Evolutionary conservation across 176 grass and related monocot species (phyloP).

Genomic region (Oryza longistaminata): DNA sequence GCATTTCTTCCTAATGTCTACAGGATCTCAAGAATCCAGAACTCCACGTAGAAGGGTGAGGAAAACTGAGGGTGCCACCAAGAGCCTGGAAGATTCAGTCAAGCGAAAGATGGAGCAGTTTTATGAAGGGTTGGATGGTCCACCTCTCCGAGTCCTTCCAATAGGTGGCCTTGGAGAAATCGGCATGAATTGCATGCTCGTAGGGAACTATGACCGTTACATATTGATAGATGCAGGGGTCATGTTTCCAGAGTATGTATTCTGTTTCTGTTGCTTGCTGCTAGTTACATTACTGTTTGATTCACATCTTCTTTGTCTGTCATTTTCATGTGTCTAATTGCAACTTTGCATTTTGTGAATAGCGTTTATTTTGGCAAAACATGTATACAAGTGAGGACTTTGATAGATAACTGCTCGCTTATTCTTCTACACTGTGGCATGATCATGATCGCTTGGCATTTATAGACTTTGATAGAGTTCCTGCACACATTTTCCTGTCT

Average conservation of each 20-base stretch:
- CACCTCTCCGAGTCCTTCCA: constrained; percentile 89
- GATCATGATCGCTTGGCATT: neutral
- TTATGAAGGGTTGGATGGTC: constrained; percentile 86
- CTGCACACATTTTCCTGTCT: neutral
- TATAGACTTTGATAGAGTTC: neutral
- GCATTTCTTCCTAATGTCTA: neutral
- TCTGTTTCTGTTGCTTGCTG: neutral
- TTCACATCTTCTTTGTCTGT: neutral
- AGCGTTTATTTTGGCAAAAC: constrained; percentile 3
- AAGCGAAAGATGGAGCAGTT: constrained; percentile 98
- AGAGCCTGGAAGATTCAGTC: constrained; percentile 95
- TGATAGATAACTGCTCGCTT: neutral
- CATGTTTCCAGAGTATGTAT: constrained; percentile 97
- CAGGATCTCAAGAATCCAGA: constrained; percentile 54
- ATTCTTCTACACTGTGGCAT: constrained; percentile 9
- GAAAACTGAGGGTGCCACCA: constrained; percentile 66
- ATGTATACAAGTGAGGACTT: neutral
- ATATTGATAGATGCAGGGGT: constrained; percentile 96
- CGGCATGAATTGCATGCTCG: constrained; percentile 99
- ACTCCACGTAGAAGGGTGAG: constrained; percentile 62
- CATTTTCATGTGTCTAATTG: neutral
- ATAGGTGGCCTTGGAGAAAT: constrained; percentile 98
- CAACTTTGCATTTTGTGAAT: neutral
- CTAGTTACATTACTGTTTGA: neutral
- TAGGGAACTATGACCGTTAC: constrained; percentile 94